phyloP scores from a whole-genome alignment of 441 rosid genomes.

The Croton laevigatus region DNA sequence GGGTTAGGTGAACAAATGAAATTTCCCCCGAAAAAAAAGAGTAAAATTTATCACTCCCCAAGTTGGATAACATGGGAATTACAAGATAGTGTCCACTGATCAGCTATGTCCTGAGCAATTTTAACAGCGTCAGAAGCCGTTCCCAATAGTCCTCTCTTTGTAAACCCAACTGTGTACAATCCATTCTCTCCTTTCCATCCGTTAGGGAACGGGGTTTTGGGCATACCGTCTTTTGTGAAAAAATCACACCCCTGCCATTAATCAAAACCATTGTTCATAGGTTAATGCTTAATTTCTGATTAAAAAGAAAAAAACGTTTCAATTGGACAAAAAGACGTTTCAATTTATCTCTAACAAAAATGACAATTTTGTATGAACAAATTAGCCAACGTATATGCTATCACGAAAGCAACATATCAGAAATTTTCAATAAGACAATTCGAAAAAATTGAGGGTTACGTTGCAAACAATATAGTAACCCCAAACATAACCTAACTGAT shows the following conservation, averaged over 20 bases:
- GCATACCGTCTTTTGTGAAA: constrained; percentile 85
- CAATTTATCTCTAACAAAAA: neutral
- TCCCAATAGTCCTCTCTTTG: constrained; percentile 78
- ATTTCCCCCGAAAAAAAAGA: too few relatives aligned
- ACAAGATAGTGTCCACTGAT: constrained; percentile 47
- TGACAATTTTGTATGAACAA: constrained; percentile 7
- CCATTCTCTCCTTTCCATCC: constrained; percentile 90
- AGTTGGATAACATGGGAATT: constrained; percentile 46
- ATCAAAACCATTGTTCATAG: too few relatives aligned
- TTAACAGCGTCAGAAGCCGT: constrained; percentile 73
- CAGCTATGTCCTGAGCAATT: constrained; percentile 58
- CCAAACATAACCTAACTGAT: constrained; percentile 21
- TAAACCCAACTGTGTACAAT: constrained; percentile 83
- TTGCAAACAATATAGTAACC: constrained; percentile 21
- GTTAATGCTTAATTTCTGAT: too few relatives aligned
- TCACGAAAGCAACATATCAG: constrained; percentile 31
- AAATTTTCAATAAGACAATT: neutral
- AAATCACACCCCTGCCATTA: constrained; percentile 67
- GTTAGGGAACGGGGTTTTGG: constrained; percentile 74
- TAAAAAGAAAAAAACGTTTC: too few relatives aligned
- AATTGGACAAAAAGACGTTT: neutral
- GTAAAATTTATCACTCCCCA: too few relatives aligned
- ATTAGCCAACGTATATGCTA: constrained; percentile 10
- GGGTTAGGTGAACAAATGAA: neutral
- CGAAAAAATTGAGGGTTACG: neutral